Evolutionary conservation across 2,329 filamentous ascomycete genomes (phyloP).

Genomic region (Beauveria australis): DNA sequence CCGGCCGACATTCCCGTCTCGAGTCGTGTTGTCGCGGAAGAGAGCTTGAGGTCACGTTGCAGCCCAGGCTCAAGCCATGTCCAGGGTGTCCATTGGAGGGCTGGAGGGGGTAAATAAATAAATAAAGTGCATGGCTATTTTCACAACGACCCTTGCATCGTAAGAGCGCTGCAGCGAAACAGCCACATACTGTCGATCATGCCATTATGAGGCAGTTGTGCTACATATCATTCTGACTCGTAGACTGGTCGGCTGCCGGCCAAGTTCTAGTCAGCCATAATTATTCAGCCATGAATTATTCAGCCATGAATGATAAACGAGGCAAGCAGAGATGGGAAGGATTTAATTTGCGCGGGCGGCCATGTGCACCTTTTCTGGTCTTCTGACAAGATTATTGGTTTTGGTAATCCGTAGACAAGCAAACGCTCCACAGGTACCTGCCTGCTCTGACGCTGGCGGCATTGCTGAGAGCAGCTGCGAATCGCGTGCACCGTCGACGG

Average conservation of each 20-base stretch:
- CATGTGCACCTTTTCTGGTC: not conserved
- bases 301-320: not conserved
- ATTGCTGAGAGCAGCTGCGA: not conserved
- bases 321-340: not conserved
- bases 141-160: not conserved
- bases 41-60: not conserved
- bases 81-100: too few relatives aligned
- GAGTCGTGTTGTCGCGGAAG: not conserved
- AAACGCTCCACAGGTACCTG: not conserved
- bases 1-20: not conserved
- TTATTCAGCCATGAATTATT: not conserved
- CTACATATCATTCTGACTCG: conserved; percentile 7
- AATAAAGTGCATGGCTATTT: too few relatives aligned
- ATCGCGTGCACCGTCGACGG: not conserved
- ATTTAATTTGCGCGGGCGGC: not conserved
- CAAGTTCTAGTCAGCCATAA: not conserved
- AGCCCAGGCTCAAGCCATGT: not conserved
- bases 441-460: not conserved
- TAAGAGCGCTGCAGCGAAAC: not conserved
- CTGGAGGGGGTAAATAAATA: too few relatives aligned
- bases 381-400: too few relatives aligned
- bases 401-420: not conserved
- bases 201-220: conserved; percentile 7
- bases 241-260: not conserved
- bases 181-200: conserved; percentile 7